A percentile compares a stretch with the other conserved stretches of the same genome.
phyloP scores from a whole-genome alignment of 257 asterid genomes.

The Prunella vulgaris region DNA sequence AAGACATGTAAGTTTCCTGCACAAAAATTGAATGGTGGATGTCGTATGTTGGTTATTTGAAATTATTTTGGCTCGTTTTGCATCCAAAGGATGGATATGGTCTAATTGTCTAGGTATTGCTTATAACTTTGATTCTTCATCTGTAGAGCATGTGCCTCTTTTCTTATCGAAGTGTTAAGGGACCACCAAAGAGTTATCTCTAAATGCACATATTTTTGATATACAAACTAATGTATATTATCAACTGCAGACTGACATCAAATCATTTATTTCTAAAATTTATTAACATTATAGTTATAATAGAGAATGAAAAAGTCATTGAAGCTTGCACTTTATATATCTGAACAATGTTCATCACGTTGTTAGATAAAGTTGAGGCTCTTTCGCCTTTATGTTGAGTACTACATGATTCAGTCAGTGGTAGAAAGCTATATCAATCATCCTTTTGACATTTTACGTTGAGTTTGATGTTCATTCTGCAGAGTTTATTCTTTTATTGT shows the following conservation, averaged over 20 bases:
- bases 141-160: not conserved
- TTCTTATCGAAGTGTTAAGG: conserved; percentile 1
- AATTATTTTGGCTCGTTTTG: not conserved
- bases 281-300: not conserved
- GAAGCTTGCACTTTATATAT: conserved; percentile 8
- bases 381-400: not conserved
- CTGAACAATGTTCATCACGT: not conserved
- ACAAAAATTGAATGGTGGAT: not conserved
- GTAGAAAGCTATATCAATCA: not conserved
- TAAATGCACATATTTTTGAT: not conserved
- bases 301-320: not conserved
- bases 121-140: not conserved
- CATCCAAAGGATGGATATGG: not conserved
- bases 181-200: conserved; percentile 8
- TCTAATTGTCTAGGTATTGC: conserved; percentile 7
- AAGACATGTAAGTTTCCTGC: conserved; percentile 75
- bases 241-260: not conserved
- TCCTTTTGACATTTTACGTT: not conserved
- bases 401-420: not conserved
- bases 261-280: not conserved
- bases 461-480: not conserved
- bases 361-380: conserved; percentile 3
- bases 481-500: not conserved
- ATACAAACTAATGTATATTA: not conserved
- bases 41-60: not conserved